Evolutionary conservation across 2,329 filamentous ascomycete genomes (phyloP), one percentile per base, ranked within the genome.

Genomic region (Bipolaris cookei): DNA sequence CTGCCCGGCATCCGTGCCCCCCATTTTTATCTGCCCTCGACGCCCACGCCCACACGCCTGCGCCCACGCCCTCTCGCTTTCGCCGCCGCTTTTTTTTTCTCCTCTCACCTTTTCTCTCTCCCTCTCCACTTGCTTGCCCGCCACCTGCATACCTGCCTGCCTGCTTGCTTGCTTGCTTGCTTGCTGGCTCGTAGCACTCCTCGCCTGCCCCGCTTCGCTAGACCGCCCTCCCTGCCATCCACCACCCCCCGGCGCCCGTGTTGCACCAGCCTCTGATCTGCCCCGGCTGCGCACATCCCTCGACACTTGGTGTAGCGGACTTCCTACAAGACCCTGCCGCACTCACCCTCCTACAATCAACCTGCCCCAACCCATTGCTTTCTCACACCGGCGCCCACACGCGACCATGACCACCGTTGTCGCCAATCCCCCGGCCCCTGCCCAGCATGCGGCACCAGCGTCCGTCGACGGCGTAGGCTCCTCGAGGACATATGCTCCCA

Each of bases 391-490:
- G 51, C 55, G 45, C 57, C 59, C 66, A 61, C 64, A 50, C 63
- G 64, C 62, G 67, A 72, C 68, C 71, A 82, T 82, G 80, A 79
- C 79, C 57, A 79, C 80, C 66, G 77, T 77, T 61, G 73, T 81
- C 72, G 80, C 79, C 62, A 75, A 76, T 51, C 71, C 78, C 66
- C 75, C 70, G 65, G 70, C 72, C 73, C 61, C 74, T 67, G 66
- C 76, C 64, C 71, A 76, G 65, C 73, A 75, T 68, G 68, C 71
- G 55, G 73, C 76, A 59, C 71, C 73, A 45, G 66, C 73, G 44
- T 59, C 69, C 50, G 60, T 73, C 54, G 75, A 77, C 59, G 72
- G 71, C 41, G 71, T 73, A 50, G 68, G 73, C 60, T 77, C 76
- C 5, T 70, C 76, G 59, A 77, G 77, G 63, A 74, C 75, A 68